Conservation (phyloP, 148 eudicot genomes). For the Drosera capensis region DNA sequence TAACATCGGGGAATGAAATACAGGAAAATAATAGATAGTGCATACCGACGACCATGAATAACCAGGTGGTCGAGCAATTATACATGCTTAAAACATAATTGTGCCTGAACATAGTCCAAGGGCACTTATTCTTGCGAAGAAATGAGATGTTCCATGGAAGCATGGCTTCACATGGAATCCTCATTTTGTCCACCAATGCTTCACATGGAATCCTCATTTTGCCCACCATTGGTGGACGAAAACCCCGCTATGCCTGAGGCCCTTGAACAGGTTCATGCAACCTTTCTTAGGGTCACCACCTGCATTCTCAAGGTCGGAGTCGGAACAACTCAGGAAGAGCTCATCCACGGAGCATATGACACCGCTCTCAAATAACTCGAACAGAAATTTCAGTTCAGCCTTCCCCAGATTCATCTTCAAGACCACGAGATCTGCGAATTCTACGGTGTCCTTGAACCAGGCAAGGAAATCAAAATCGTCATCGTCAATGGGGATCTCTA, state of each 20-base stretch:
- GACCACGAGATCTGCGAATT: constrained; percentile 52
- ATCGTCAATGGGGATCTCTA: constrained; percentile 26
- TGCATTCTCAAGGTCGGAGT: constrained; percentile 22
- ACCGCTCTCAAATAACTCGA: constrained; percentile 50
- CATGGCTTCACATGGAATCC: neutral
- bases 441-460: constrained; percentile 62
- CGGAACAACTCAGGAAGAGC: constrained; percentile 49
- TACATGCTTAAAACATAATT: no score
- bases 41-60: no score
- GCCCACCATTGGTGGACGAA: constrained; percentile 70
- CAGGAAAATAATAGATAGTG: no score
- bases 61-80: no score
- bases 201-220: constrained; percentile 9
- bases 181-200: constrained; percentile 38
- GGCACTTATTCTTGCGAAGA: no score
- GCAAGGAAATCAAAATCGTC: constrained; percentile 51
- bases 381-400: constrained; percentile 38
- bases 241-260: constrained; percentile 57
- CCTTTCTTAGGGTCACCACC: constrained; percentile 11
- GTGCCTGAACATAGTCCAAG: no score
- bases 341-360: constrained; percentile 67
- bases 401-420: constrained; percentile 55
- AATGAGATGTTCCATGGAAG: no score
- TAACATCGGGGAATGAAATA: no score
- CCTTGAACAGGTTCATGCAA: constrained; percentile 30